Percentiles rank a stretch among this genome's conserved stretches.
These are phyloP conservation scores for Benincasa hispida DNA, from an alignment of 306 rosid genomes.

Conservation along the genomic window DNA sequence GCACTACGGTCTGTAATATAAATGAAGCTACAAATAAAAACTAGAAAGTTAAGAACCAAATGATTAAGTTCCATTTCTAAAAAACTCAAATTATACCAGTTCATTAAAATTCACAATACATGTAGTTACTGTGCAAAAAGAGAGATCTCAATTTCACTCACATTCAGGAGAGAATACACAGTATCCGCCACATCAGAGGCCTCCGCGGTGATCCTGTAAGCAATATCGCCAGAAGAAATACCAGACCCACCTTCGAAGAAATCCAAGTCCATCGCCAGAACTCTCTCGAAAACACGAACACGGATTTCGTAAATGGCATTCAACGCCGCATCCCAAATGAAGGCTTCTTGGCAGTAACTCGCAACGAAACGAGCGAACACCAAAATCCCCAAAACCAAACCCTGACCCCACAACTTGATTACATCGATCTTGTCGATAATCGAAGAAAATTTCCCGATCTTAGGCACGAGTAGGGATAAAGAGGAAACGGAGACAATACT, in stretches of 20 bases:
- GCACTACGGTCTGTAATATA: slow-evolving; percentile 62
- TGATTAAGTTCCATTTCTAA: not conserved
- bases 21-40: slow-evolving; percentile 1
- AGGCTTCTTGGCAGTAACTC: slow-evolving; percentile 58
- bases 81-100: not conserved
- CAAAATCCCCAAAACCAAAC: slow-evolving; percentile 31
- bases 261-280: slow-evolving; percentile 46
- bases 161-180: slow-evolving; percentile 58
- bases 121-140: not conserved
- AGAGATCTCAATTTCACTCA: slow-evolving; percentile 20
- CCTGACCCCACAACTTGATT: slow-evolving; percentile 12
- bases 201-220: slow-evolving; percentile 77
- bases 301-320: slow-evolving; percentile 42
- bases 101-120: not conserved
- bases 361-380: slow-evolving; percentile 38
- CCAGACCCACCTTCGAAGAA: slow-evolving; percentile 37
- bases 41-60: not conserved
- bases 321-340: slow-evolving; percentile 78
- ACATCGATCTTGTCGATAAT: slow-evolving; percentile 13
- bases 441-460: slow-evolving; percentile 26
- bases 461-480: slow-evolving; percentile 40
- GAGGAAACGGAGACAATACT: slow-evolving; percentile 53
- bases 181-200: slow-evolving; percentile 62
- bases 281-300: slow-evolving; percentile 38
- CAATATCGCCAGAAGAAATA: slow-evolving; percentile 51